Conservation (phyloP, 495 filamentous ascomycete species). For the Xylaria castorea region DNA sequence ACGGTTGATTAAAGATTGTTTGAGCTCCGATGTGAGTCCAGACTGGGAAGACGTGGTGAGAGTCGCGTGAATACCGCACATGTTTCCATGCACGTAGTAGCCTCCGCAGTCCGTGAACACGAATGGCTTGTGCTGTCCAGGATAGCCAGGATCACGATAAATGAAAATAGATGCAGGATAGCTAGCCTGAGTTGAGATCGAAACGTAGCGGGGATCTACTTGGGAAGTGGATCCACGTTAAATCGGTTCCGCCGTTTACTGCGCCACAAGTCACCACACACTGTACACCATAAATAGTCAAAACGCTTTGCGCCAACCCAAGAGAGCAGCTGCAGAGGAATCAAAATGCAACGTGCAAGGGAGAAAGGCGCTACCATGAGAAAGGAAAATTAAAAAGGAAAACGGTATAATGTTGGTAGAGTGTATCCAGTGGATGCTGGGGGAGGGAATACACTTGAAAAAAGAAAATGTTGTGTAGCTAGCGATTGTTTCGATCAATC, state of each 20-base stretch:
- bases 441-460: not conserved
- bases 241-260: not conserved
- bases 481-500: slow-evolving; percentile 61
- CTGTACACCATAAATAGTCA: not conserved
- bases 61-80: slow-evolving; percentile 58
- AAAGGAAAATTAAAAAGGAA: not conserved
- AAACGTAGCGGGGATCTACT: not conserved
- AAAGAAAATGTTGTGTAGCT: slow-evolving; percentile 23
- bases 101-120: slow-evolving; percentile 9
- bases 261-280: not conserved
- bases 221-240: not conserved
- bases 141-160: not conserved
- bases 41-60: slow-evolving; percentile 38
- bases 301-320: not conserved
- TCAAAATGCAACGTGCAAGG: not conserved
- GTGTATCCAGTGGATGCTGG: not conserved
- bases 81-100: slow-evolving; percentile 31
- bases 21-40: slow-evolving; percentile 40
- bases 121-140: not conserved
- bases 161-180: not conserved
- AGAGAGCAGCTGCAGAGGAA: not conserved
- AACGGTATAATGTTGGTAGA: not conserved
- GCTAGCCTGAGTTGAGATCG: not conserved
- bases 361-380: not conserved
- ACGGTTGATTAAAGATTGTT: slow-evolving; percentile 47